Percentiles rank a stretch among this genome's conserved stretches.
Evolutionary conservation across 2,329 filamentous ascomycete genomes (phyloP).

Genomic region (Aureobasidium vineae): DNA sequence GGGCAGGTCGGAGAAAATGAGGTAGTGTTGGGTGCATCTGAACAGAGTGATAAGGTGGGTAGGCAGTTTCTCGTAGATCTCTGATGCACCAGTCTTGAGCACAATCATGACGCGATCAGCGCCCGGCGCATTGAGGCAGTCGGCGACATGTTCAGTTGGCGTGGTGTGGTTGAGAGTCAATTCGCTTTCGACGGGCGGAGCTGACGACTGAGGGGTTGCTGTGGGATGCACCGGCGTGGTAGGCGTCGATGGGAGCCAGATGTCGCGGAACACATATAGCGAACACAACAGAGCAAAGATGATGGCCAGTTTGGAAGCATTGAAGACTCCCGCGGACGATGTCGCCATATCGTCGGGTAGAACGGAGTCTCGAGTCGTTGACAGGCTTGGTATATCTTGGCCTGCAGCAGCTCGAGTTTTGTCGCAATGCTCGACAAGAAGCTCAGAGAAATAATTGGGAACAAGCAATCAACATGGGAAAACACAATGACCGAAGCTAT

Average conservation of each 20-base stretch:
- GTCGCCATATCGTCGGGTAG: conserved; percentile 10
- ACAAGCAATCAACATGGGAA: conserved; percentile 13
- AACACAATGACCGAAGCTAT: not conserved
- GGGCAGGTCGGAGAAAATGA: conserved; percentile 55
- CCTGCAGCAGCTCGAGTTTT: not conserved
- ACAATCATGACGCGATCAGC: conserved; percentile 56
- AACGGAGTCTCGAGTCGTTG: not conserved
- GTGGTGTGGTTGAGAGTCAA: not conserved
- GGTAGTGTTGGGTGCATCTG: conserved; percentile 46
- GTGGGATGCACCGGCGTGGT: conserved; percentile 6
- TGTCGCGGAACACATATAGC: conserved; percentile 33
- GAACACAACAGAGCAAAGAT: conserved; percentile 33
- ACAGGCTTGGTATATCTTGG: conserved; percentile 24
- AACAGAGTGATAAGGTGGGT: conserved; percentile 57
- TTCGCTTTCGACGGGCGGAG: not conserved
- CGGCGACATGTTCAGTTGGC: not conserved
- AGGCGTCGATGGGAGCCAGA: conserved; percentile 31
- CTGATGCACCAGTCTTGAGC: conserved; percentile 60
- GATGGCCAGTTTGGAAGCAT: conserved; percentile 29
- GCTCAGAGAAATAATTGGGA: conserved; percentile 3
- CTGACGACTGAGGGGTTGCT: not conserved
- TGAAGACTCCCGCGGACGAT: conserved; percentile 17
- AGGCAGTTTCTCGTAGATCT: conserved; percentile 57
- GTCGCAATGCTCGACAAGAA: conserved; percentile 1
- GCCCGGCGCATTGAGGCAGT: conserved; percentile 34